Conservation (phyloP, 2,329 filamentous ascomycete species). For the Acephala macrosclerotiorum region DNA sequence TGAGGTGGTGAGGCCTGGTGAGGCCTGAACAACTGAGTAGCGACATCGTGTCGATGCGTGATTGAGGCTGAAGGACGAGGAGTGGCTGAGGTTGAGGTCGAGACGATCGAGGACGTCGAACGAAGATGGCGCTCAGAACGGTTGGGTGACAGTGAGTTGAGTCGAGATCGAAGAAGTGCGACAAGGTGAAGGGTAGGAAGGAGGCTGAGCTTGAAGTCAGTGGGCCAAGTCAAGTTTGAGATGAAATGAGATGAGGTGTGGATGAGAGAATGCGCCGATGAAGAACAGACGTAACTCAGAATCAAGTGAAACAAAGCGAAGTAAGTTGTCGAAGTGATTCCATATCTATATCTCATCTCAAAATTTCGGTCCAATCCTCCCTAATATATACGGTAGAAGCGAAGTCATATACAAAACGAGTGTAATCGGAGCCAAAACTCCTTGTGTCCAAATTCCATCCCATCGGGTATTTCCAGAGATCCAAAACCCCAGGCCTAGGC, state of each 20-base stretch:
- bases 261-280: background rate
- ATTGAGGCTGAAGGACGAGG: too few species aligned
- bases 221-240: background rate
- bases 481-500: background rate
- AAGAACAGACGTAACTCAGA: background rate
- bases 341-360: conserved; percentile 3
- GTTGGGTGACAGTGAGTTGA: too few species aligned
- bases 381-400: conserved; percentile 25
- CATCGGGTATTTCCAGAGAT: conserved; percentile 9
- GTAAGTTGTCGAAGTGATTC: background rate
- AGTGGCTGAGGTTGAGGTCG: too few species aligned
- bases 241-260: background rate
- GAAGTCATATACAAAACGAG: conserved; percentile 24
- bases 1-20: too few species aligned
- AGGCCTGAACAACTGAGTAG: too few species aligned
- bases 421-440: conserved; percentile 28
- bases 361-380: background rate
- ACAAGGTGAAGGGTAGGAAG: background rate
- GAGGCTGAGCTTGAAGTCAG: background rate
- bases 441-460: background rate
- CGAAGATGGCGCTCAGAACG: too few species aligned
- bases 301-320: background rate
- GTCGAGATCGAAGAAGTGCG: too few species aligned
- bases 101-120: too few species aligned
- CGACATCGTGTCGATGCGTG: too few species aligned